Evolutionary conservation across 345 rosid species (phyloP), one percentile per base, ranked within the genome.

Genomic region (Cardamine chenopodiifolia): DNA sequence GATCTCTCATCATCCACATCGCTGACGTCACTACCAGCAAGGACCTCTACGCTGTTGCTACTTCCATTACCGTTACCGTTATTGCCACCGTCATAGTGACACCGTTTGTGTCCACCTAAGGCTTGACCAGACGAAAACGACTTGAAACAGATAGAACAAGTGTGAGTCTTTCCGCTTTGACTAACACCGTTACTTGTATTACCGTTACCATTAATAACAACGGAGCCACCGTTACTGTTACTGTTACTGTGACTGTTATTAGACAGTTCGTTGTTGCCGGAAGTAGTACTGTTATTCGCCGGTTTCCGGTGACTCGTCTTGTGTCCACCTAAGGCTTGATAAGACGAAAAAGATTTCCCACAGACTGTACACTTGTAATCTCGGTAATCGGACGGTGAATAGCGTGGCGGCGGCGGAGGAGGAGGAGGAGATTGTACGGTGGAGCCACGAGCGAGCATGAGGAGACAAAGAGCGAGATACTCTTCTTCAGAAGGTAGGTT

Each of bases 291-390:
- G 49, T 12, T 35, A 12, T 53, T 60, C 52, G 70, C 49, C 70
- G 79, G 81, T 79, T 90, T 93, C 53, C 94, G 84, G 83, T 93
- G 98, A 65, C 97, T 93, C 35, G 98, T 91, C 72, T 93, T 93
- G 80, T 93, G 98, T 7, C 98, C 98, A 15, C 98, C 98, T 26
- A 93, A 81, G 12, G 97, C 98, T 74, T 93, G 98, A 73, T 90
- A 93, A 50, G 97, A 90, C 13, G 84, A 70, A 66, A 93, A 90
- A 1, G 86, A 85, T 78, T 86, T 92, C 76, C 81, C 83, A 73
- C 98, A 92, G 5, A 92, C 95, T 11, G 87, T 66, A 62, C 98
- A 93, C 86, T 85, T 86, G 86, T 87, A 84, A 25, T 71, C 62
- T 20, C 78, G 79, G 56, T 76, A 80, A 73, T 63, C 72, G 23